Evolutionary conservation across 2,329 filamentous ascomycete species (phyloP), one percentile per base, ranked within the genome.

Genomic region (Mollisiaceae sp.): DNA sequence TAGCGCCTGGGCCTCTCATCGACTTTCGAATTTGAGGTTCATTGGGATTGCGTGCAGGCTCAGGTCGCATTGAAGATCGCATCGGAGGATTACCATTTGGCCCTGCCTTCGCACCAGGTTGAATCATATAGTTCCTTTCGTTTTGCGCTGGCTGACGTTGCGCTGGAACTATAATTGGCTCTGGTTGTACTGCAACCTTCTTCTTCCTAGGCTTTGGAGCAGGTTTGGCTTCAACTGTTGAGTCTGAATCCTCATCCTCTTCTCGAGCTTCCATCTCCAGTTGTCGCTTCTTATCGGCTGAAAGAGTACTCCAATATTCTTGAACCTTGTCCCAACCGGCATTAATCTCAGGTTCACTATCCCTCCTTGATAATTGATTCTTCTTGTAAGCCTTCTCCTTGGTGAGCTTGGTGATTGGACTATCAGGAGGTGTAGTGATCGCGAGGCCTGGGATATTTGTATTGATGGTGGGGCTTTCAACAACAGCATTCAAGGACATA

Each of bases 401-500:
- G 8, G 65, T 65, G n/a, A 59, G 32, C 54, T 62, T 65, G 3
- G 69, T 57, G n/a, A 67, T 74, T 32, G 74, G 73, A 45, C 72
- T 74, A 15, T 75, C 74, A 14, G 71, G 73, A 24, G 67, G 67
- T 18, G 68, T 70, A n/a, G 69, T 56, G 32, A 70, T 67, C 1
- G 70, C 67, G 24, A 73, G 47, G 20, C 66, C 62, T 18, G 67
- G 60, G 14, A 35, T 9, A 54, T 35, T 54, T 52, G 55, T 54
- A 55, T 73, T 70, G 39, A 75, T 68, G 1, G 71, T 71, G 3
- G 50, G 50, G 56, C 83, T 87, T 22, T 89, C 85, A 1, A 92
- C 83, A 9, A 93, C 85, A 12, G 91, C 91, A 76, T 93, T 85
- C 8, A 94, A 81, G 4, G 90, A 93, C 73, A 87, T 82, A 72